Percentiles rank a stretch among this genome's conserved stretches.
Evolutionary conservation across 2,329 filamentous ascomycete species (phyloP).

Genomic region (Aspergillus chevalieri): DNA sequence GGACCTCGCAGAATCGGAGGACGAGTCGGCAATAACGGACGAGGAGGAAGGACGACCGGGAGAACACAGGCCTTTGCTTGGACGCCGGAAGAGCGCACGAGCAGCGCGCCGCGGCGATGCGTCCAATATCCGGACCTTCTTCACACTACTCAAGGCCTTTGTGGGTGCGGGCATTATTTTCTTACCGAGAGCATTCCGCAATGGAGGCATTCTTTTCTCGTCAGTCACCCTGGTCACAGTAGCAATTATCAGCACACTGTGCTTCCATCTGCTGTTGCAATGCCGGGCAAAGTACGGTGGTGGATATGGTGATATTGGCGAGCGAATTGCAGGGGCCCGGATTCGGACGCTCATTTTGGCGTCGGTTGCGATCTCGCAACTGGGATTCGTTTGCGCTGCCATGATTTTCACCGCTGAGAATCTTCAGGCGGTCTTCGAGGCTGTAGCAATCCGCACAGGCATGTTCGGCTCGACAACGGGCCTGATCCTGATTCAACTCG

Average conservation of each 20-base stretch:
- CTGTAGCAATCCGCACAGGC: conserved; percentile 47
- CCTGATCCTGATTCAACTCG: conserved; percentile 74
- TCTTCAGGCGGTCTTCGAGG: conserved; percentile 59
- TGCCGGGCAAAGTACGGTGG: conserved; percentile 60
- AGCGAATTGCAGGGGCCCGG: conserved; percentile 56
- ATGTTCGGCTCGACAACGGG: conserved; percentile 49
- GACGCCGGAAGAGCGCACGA: conserved; percentile 48
- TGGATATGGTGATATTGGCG: conserved; percentile 69
- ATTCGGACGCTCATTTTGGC: conserved; percentile 61
- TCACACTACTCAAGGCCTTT: conserved; percentile 72
- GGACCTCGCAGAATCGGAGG: conserved; percentile 54
- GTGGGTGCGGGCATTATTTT: conserved; percentile 79
- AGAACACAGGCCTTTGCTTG: conserved; percentile 43
- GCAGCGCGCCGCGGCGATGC: conserved; percentile 53
- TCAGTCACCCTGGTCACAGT: conserved; percentile 61
- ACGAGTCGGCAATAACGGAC: conserved; percentile 47
- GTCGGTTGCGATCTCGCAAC: conserved; percentile 67
- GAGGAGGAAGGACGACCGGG: conserved; percentile 49
- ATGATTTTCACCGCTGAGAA: conserved; percentile 75
- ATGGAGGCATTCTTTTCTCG: conserved; percentile 71
- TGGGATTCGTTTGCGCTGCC: conserved; percentile 72
- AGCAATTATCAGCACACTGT: conserved; percentile 60
- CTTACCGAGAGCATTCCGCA: conserved; percentile 70
- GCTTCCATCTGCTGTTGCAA: conserved; percentile 65
- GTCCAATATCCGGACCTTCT: conserved; percentile 66